Percentiles rank a stretch among this genome's conserved stretches.
Conservation (phyloP, 2,329 filamentous ascomycete species). For the Xylariaceae sp. region DNA sequence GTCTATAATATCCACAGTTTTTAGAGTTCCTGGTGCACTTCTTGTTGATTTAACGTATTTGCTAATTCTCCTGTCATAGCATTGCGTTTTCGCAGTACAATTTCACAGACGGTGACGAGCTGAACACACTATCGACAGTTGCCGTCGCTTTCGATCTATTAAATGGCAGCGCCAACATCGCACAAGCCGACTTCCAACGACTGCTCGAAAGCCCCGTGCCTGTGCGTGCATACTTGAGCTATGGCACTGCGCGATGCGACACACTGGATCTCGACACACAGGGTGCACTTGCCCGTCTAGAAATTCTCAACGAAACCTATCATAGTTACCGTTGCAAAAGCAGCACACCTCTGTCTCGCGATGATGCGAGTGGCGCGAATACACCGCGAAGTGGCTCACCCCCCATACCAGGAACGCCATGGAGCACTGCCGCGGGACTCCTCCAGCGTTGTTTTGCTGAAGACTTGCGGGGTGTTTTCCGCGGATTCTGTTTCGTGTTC, state of each 20-base stretch:
- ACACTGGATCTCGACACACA: conserved; percentile 19
- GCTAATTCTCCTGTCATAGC: neutral
- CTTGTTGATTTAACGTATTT: neutral
- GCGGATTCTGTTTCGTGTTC: conserved; percentile 33
- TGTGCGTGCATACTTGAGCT: conserved; percentile 22
- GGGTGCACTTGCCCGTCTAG: conserved; percentile 22
- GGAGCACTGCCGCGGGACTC: conserved; percentile 19
- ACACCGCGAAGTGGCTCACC: conserved; percentile 2
- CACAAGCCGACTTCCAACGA: conserved; percentile 22
- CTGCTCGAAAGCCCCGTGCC: conserved; percentile 27
- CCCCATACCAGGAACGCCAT: conserved; percentile 13
- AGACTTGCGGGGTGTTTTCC: conserved; percentile 32
- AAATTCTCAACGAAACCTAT: conserved; percentile 22
- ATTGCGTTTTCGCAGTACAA: conserved; percentile 28
- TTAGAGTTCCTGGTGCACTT: too few species aligned
- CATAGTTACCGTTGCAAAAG: conserved; percentile 10
- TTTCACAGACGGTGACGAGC: conserved; percentile 14
- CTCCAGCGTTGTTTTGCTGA: conserved; percentile 36
- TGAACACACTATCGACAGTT: conserved; percentile 21
- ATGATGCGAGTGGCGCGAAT: conserved; percentile 9
- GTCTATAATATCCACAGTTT: too few species aligned
- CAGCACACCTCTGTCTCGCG: conserved; percentile 6
- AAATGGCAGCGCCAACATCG: conserved; percentile 27
- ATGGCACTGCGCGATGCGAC: conserved; percentile 21
- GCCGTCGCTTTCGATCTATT: conserved; percentile 27